These are phyloP conservation scores for Trichoderma sp. DNA, from an alignment of 2,329 filamentous ascomycete species.

Conservation along the genomic window DNA sequence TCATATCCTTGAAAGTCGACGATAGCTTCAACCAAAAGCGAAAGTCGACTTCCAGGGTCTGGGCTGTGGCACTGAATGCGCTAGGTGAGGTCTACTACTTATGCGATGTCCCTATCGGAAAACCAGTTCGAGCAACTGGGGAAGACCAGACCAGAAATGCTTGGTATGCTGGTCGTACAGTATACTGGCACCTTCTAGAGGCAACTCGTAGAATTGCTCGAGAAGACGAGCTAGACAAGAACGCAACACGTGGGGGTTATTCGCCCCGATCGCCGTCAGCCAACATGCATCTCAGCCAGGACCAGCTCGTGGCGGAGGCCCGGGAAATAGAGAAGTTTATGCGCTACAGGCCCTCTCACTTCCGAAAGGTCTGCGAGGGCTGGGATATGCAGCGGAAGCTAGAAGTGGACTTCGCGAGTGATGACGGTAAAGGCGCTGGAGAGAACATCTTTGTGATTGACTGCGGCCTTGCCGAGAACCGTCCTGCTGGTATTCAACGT, in stretches of 20 bases:
- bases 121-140: conserved; percentile 48
- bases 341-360: conserved; percentile 71
- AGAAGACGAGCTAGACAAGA: conserved; percentile 71
- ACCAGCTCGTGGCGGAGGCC: conserved; percentile 74
- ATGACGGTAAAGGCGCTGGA: conserved; percentile 73
- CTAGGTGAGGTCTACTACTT: conserved; percentile 90
- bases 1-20: conserved; percentile 80
- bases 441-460: conserved; percentile 75
- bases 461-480: conserved; percentile 66
- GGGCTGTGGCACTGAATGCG: conserved; percentile 93
- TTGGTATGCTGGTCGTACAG: conserved; percentile 78
- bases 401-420: conserved; percentile 85
- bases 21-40: conserved; percentile 76
- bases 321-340: conserved; percentile 79
- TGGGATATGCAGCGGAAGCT: conserved; percentile 92
- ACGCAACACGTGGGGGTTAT: conserved; percentile 70
- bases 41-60: conserved; percentile 70
- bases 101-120: conserved; percentile 65
- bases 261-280: conserved; percentile 77
- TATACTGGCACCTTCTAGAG: conserved; percentile 80
- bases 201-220: conserved; percentile 70
- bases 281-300: conserved; percentile 67
- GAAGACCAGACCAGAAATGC: conserved; percentile 65
- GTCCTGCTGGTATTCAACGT: conserved; percentile 46
- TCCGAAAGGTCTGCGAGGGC: conserved; percentile 73